Base-by-base conservation (phyloP, 2,329 filamentous ascomycete genomes). In the Penicillium verrucosum region DNA sequence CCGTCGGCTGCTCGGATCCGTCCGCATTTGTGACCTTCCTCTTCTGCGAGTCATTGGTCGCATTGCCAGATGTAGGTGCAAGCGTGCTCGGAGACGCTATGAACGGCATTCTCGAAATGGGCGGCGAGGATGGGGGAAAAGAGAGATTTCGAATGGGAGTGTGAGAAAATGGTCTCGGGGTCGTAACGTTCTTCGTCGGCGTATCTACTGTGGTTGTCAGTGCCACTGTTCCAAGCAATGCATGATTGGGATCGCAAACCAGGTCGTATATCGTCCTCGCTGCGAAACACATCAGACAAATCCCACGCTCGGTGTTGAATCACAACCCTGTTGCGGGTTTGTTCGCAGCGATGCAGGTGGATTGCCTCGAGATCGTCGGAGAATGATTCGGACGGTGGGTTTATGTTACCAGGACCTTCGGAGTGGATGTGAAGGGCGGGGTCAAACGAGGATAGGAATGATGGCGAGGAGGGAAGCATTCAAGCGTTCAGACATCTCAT, bases 381-480 rank as follows among this genome's bases (percentile, higher is more conserved):
- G 60, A 73, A 73, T 50, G 69, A 67, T 51, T 72, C 67, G n/a
- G 68, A 73, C 16, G 65, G 68, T 16, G 65, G 66, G 30, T 65
- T 57, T 52, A 59, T 55, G 37, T 61, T 56, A 27, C 50, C 54
- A 21, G 51, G 60, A n/a, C 59, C 60, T 68, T 82, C 78, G 51
- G 80, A 81, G 60, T 80, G 75, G 25, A 80, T 71, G 58, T 79
- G 70, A 30, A 82, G 59, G 41, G 79, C 78, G 42, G 80, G 80
- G 58, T 82, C 80, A 56, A 81, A 82, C 5, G 80, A 81, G 4
- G 78, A 75, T 4, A 77, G 75, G 34, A 77, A 67, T 30, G 64
- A 61, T 41, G 72, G 68, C 38, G 73, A 70, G 18, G 72, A 74
- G 27, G 66, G 63, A 61, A 65, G 67, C 72, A 73, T 72, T 57